These are phyloP conservation scores for Fusarium tjaetaba DNA, from an alignment of 2,329 filamentous ascomycete species.

Conservation along the genomic window DNA sequence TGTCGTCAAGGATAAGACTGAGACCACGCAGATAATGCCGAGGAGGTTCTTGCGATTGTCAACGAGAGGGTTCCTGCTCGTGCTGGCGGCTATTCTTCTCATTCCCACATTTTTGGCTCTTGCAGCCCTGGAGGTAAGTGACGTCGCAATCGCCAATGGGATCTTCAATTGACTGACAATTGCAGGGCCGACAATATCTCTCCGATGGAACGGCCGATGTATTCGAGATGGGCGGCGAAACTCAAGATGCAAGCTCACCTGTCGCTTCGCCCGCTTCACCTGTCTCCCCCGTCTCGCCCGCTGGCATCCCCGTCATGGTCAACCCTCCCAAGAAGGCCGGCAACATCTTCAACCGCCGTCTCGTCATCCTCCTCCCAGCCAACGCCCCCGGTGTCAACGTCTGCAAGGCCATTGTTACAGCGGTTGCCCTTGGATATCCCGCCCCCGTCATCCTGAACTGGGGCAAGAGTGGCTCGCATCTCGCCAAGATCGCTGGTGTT, in stretches of 20 bases:
- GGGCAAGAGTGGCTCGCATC: slow-evolving; percentile 37
- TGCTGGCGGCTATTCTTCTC: slow-evolving; percentile 4
- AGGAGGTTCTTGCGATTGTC: slow-evolving; percentile 11
- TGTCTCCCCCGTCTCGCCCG: neutral
- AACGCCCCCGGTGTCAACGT: slow-evolving; percentile 36
- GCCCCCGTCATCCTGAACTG: slow-evolving; percentile 45
- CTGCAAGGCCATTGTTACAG: slow-evolving; percentile 43
- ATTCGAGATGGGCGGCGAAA: neutral
- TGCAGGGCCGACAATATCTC: slow-evolving; percentile 15
- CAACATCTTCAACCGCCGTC: slow-evolving; percentile 17
- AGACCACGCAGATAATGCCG: slow-evolving; percentile 1
- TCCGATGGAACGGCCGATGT: slow-evolving; percentile 24
- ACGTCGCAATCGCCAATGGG: too few relatives aligned
- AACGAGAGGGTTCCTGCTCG: neutral
- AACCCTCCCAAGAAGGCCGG: neutral
- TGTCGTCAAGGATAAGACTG: slow-evolving; percentile 18
- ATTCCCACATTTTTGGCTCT: slow-evolving; percentile 13
- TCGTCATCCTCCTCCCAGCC: slow-evolving; percentile 34
- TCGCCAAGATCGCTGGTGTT: slow-evolving; percentile 43
- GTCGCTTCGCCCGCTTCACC: neutral
- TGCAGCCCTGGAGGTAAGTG: slow-evolving; percentile 15
- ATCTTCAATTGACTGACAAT: neutral
- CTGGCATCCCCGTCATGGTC: neutral
- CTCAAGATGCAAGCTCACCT: neutral
- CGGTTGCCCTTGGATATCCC: slow-evolving; percentile 43